Evolutionary conservation across 179 eudicot species (phyloP), one percentile per base, ranked within the genome.

Genomic region (Nepenthes alata): DNA sequence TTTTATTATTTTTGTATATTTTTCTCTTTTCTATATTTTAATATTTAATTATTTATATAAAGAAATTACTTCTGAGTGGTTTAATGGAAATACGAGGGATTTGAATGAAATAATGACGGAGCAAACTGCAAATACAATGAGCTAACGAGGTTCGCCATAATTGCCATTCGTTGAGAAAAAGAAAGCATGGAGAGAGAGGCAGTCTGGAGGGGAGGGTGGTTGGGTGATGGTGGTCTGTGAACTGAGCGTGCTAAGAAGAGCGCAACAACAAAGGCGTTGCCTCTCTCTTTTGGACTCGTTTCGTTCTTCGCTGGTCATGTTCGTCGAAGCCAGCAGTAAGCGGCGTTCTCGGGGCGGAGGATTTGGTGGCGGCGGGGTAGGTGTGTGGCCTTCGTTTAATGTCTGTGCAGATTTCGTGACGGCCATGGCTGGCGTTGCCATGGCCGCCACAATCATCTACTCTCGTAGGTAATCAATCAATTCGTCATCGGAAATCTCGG

Each of bases 371-470:
- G 66, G 76, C 25, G 75, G 71, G 5, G 67, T 62, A 38, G 61
- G 49, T 44, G 11, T 12, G 6, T 55, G 62, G 12, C 48, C 53
- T 2, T 70, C 66, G 36, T 71, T 67, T 12, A 76, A 74, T 65
- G 81, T 67, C 52, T 78, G 78, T 52, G 41, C 75, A 67, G 79
- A 70, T 45, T 37, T 78, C 64, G 84, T 77, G 37, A 79, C 82
- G 73, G 79, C 80, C 72, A 64, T 81, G 78, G 89, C 82, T 54
- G 81, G 77, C 54, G 56, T 75, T 55, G 81, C 79, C 75, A 61
- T 79, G 74, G 89, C 80, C 64, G 80, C 83, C 72, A 68, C 82
- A 58, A 37, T 70, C 57, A 63, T 71, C 63, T 68, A 76, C 69
- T 61, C 75, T 59, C 74, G 70, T 70, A 78, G 83, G 82, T 79